Evolutionary conservation across 2,329 filamentous ascomycete species (phyloP).

Genomic region (Xylariaceae sp.): DNA sequence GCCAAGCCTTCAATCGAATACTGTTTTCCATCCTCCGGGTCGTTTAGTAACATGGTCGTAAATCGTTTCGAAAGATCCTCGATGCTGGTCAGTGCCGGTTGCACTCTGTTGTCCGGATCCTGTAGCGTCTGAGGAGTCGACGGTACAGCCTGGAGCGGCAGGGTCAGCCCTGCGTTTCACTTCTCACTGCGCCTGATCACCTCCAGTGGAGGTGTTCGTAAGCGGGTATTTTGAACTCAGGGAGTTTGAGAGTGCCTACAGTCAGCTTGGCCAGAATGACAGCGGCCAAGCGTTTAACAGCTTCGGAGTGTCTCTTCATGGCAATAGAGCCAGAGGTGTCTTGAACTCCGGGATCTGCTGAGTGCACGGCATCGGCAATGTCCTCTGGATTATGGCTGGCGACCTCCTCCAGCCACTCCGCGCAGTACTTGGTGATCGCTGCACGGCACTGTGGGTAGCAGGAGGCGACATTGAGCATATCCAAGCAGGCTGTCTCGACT

Average conservation of each 20-base stretch:
- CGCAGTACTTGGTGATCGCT: constrained; percentile 79
- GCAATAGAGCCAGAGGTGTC: constrained; percentile 57
- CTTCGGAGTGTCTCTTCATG: constrained; percentile 59
- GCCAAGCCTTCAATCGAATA: constrained; percentile 87
- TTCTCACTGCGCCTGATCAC: constrained; percentile 19
- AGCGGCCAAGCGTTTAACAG: constrained; percentile 65
- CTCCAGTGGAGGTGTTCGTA: constrained; percentile 26
- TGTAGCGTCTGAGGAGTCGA: constrained; percentile 38
- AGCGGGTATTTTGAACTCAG: constrained; percentile 25
- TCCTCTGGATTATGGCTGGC: constrained; percentile 68
- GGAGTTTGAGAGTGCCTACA: constrained; percentile 44
- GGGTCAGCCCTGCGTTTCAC: constrained; percentile 25
- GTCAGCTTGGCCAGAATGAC: constrained; percentile 73
- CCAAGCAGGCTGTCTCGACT: constrained; percentile 81
- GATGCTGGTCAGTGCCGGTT: constrained; percentile 57
- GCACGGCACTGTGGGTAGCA: constrained; percentile 80
- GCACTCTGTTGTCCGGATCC: constrained; percentile 41
- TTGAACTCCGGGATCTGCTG: constrained; percentile 55
- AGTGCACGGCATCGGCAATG: constrained; percentile 46
- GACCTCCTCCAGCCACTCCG: constrained; percentile 82
- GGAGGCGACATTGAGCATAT: constrained; percentile 89
- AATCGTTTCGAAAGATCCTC: constrained; percentile 65
- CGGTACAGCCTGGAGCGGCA: constrained; percentile 53
- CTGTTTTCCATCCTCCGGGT: constrained; percentile 57
- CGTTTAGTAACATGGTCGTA: constrained; percentile 62